Evolutionary conservation across 163 green algal genomes (phyloP).

Genomic region (Prototheca cutis): DNA sequence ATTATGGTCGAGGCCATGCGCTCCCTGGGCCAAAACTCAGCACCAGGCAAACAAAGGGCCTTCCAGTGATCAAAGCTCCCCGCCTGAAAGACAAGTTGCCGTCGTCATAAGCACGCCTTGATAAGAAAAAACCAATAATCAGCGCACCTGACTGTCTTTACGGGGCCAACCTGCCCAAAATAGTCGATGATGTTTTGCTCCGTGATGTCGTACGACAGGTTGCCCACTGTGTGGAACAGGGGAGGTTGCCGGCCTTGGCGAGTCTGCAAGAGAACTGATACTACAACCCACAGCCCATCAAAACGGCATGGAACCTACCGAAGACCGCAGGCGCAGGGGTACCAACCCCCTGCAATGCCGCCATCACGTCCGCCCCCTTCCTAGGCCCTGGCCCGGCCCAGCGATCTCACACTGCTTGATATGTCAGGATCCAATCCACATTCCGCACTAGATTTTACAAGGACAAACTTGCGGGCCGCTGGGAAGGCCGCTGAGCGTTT

Average conservation of each 20-base stretch:
- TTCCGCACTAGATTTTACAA: neutral
- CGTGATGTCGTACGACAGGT: constrained; percentile 79
- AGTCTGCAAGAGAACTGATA: neutral
- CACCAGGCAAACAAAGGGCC: neutral
- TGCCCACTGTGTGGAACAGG: constrained; percentile 61
- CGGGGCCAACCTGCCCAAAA: constrained; percentile 66
- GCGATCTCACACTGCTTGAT: too few species aligned
- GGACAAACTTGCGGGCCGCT: neutral
- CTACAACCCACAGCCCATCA: too few species aligned
- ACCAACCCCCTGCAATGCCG: neutral
- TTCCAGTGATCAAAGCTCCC: neutral
- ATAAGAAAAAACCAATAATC: too few species aligned
- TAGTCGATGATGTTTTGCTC: constrained; percentile 72
- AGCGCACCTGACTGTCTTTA: constrained; percentile 75
- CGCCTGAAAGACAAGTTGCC: neutral
- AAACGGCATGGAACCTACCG: constrained; percentile 1
- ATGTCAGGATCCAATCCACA: too few species aligned
- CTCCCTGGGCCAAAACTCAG: too few species aligned
- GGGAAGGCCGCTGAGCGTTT: neutral
- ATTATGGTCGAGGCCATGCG: too few species aligned
- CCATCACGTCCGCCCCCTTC: neutral
- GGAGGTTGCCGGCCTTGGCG: neutral
- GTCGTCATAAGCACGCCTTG: neutral
- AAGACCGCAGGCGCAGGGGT: constrained; percentile 15
- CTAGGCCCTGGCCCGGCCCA: too few species aligned